phyloP scores from a whole-genome alignment of 2,329 filamentous ascomycete genomes.

The Apiospora arundinis region DNA sequence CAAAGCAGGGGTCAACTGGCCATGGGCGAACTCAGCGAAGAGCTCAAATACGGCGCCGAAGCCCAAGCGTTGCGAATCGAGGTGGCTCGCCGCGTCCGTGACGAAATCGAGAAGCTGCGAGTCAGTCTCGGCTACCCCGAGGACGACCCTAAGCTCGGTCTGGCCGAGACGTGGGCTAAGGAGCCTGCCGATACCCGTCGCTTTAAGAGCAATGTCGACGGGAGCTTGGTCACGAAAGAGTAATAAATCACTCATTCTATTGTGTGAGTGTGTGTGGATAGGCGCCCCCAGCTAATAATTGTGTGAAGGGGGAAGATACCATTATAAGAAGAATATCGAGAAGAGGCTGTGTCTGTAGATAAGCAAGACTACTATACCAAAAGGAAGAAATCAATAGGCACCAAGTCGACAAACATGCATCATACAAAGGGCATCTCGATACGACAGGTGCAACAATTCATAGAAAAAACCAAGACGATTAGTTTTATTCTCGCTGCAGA shows the following conservation, averaged over 20 bases:
- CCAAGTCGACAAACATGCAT: not conserved
- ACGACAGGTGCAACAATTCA: not conserved
- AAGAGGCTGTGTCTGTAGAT: not conserved
- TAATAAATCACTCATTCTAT: slow-evolving; percentile 23
- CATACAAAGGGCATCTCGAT: not conserved
- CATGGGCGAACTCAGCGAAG: slow-evolving; percentile 67
- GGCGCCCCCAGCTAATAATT: not conserved
- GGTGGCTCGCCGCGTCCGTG: slow-evolving; percentile 77
- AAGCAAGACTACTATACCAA: not conserved
- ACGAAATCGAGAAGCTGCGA: slow-evolving; percentile 81
- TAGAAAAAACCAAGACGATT: slow-evolving; percentile 7
- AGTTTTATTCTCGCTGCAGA: slow-evolving; percentile 18
- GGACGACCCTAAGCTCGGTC: slow-evolving; percentile 76
- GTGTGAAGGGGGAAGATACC: not conserved
- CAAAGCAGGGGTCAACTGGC: not conserved
- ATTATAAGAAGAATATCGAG: not conserved
- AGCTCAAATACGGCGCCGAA: slow-evolving; percentile 74
- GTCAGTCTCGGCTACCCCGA: slow-evolving; percentile 75
- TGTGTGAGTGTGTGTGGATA: not conserved
- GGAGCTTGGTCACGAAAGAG: slow-evolving; percentile 51
- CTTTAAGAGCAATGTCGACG: slow-evolving; percentile 61
- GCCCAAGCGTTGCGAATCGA: slow-evolving; percentile 79
- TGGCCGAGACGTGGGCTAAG: slow-evolving; percentile 81
- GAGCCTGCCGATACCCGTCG: slow-evolving; percentile 49
- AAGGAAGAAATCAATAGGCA: not conserved